Base-by-base conservation (phyloP, 2,329 filamentous ascomycete genomes). In the Colletotrichum kahawae region DNA sequence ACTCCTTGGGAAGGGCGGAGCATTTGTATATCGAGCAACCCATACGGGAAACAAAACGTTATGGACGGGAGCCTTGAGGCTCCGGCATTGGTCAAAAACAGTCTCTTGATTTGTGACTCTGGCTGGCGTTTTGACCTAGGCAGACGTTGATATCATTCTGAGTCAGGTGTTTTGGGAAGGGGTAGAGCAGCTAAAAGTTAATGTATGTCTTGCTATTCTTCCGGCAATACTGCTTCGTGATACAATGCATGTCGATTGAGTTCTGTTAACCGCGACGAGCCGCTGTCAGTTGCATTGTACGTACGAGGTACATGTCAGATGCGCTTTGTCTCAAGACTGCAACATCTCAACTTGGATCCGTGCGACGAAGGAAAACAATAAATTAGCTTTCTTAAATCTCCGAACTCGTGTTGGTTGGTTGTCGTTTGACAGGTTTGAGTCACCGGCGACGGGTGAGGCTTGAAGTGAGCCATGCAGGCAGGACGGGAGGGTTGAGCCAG, bases 21-120 rank as follows among this genome's bases (percentile, higher is more conserved):
- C 56, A 76, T 74, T 65, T 76, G 71, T 76, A 66, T 75, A 76
- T 71, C 43, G 33, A 71, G 24, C 48, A 70, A 36, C 31, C 71
- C 72, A 63, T 66, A 75, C 34, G 33, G 36, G 68, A 71, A 43
- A 74, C 38, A 75, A 71, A 67, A 71, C 51, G 33, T 76, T 14
- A 34, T 27, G 36, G 66, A 62, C 18, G 34, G 64, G 65, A 57
- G 51, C 65, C 64, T 36, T 24, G 43, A 59, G 69, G 38, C 64
- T 43, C 56, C 18, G 36, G 31, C 16, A 48, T 64, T 57, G 34
- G 57, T 64, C 38, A 67, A 31, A n/a, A 21, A 13, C 2, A 27
- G 24, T 38, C 43, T 21, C 9, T 16, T 43, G 43, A 43, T n/a
- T 34, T 62, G 60, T 33, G 24, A 33, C 21, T 33, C 27, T 27